Evolutionary conservation across 495 filamentous ascomycete genomes (phyloP).

Genomic region (Penicillium psychrofluorescens): DNA sequence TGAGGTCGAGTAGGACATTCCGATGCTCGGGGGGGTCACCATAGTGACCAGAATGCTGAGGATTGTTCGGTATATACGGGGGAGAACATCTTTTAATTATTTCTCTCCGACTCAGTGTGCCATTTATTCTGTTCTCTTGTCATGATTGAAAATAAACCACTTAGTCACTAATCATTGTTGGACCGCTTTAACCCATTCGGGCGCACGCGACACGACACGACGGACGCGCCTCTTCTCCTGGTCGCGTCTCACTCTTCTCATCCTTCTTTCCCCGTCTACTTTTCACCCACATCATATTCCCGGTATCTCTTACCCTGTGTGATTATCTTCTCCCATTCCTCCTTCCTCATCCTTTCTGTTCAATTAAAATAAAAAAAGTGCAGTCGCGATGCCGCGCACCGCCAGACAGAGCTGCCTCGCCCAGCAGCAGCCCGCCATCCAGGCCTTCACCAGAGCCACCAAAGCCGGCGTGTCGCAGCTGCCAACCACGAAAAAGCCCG

Average conservation of each 20-base stretch:
- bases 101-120: too few relatives aligned
- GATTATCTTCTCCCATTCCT: conserved; percentile 8
- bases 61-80: too few relatives aligned
- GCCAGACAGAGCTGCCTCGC: conserved; percentile 24
- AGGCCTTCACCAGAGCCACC: conserved; percentile 36
- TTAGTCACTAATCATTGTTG: too few relatives aligned
- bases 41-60: too few relatives aligned
- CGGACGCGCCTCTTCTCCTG: conserved; percentile 13
- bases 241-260: conserved; percentile 1
- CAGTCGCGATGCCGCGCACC: conserved; percentile 31
- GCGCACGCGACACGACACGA: background rate
- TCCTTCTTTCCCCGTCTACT: conserved; percentile 8
- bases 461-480: conserved; percentile 26
- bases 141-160: too few relatives aligned
- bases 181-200: too few relatives aligned
- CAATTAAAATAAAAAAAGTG: conserved; percentile 12
- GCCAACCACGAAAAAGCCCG: conserved; percentile 12
- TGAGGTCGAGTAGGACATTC: too few relatives aligned
- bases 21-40: too few relatives aligned
- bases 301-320: conserved; percentile 22
- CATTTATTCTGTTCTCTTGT: too few relatives aligned
- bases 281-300: conserved; percentile 1
- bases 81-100: too few relatives aligned
- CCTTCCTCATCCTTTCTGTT: conserved; percentile 1
- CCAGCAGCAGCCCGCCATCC: conserved; percentile 28